Evolutionary conservation across 768 basidiomycete species (phyloP).

Genomic region (Serendipita sp.): DNA sequence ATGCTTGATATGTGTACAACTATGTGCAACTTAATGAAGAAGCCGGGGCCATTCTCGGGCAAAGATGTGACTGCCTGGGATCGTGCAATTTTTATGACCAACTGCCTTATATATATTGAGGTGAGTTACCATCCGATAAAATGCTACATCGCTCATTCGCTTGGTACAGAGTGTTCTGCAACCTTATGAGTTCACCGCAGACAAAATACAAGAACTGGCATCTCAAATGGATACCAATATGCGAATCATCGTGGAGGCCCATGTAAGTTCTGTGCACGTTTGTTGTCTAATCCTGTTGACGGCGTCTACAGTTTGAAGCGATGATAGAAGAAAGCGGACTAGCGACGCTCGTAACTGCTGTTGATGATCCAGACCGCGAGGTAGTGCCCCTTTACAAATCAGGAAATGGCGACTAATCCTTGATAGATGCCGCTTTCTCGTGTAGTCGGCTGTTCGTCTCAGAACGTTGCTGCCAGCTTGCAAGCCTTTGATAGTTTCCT

Average conservation of each 20-base stretch:
- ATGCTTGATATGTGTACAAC: slow-evolving; percentile 57
- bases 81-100: slow-evolving; percentile 64
- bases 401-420: neutral
- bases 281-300: too few species aligned
- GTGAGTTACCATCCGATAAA: slow-evolving; percentile 27
- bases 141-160: neutral
- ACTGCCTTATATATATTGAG: slow-evolving; percentile 70
- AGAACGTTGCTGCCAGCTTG: slow-evolving; percentile 46
- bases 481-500: slow-evolving; percentile 72
- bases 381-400: slow-evolving; percentile 15
- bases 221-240: slow-evolving; percentile 47
- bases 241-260: slow-evolving; percentile 54
- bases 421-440: slow-evolving; percentile 59
- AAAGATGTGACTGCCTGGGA: slow-evolving; percentile 64
- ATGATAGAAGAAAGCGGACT: slow-evolving; percentile 28
- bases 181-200: slow-evolving; percentile 48
- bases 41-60: slow-evolving; percentile 6
- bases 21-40: slow-evolving; percentile 34
- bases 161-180: slow-evolving; percentile 42
- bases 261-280: too few species aligned
- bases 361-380: slow-evolving; percentile 21
- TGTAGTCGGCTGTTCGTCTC: slow-evolving; percentile 47
- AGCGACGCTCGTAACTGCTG: slow-evolving; percentile 22
- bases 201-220: slow-evolving; percentile 44
- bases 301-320: slow-evolving; percentile 20